Evolutionary conservation across 23 red algal species (phyloP).

Genomic region (Agarophyton chilense): DNA sequence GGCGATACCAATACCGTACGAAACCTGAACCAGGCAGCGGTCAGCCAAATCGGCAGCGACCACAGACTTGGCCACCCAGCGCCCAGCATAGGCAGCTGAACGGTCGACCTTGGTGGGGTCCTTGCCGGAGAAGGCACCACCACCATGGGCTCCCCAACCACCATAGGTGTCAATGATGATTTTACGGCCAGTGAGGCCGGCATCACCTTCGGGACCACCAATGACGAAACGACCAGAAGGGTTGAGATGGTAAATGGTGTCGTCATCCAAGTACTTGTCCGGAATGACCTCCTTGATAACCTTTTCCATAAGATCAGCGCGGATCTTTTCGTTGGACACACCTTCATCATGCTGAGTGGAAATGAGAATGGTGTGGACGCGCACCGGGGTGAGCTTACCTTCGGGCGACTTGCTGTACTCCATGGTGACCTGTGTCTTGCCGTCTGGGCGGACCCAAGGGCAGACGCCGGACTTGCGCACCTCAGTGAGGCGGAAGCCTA

Average conservation of each 20-base stretch:
- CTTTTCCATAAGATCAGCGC: conserved; percentile 91
- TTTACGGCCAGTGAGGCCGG: conserved; percentile 98
- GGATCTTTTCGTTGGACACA: conserved; percentile 93
- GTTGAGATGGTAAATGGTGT: conserved; percentile 95
- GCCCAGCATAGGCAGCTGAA: conserved; percentile 92
- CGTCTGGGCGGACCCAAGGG: conserved; percentile 95
- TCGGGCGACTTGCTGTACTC: conserved; percentile 85
- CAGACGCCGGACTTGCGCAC: conserved; percentile 94
- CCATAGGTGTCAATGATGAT: conserved; percentile 99
- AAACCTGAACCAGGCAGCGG: conserved; percentile 94
- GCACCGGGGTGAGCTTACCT: conserved; percentile 85
- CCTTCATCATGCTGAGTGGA: conserved; percentile 92
- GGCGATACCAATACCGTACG: conserved; percentile 98
- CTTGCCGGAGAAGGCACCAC: conserved; percentile 99
- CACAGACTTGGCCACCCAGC: conserved; percentile 99
- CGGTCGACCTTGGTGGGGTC: conserved; percentile 99
- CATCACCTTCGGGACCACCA: conserved; percentile 97
- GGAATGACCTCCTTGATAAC: conserved; percentile 98
- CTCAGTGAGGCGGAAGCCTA: conserved; percentile 90
- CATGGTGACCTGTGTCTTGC: conserved; percentile 99
- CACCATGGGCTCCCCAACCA: conserved; percentile 99
- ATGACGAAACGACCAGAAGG: conserved; percentile 96
- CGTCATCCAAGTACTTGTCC: conserved; percentile 83
- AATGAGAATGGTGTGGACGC: conserved; percentile 94
- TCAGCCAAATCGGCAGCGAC: conserved; percentile 91